These are phyloP conservation scores for Penicillium atrosanguineum DNA, from an alignment of 495 filamentous ascomycete species.

Conservation along the genomic window DNA sequence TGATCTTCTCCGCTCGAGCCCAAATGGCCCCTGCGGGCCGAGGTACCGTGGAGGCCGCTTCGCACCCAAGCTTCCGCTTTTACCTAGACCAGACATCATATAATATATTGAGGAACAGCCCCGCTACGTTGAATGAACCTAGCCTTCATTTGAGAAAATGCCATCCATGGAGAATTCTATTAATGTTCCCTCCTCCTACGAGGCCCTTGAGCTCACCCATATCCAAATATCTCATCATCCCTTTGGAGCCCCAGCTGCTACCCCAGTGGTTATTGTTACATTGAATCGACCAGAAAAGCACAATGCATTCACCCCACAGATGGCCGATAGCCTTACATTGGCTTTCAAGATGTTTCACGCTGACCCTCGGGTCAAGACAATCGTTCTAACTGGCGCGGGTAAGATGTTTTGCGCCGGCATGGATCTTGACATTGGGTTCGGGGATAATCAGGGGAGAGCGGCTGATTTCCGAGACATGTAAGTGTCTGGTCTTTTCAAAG, in stretches of 20 bases:
- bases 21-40: too few species aligned
- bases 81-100: too few species aligned
- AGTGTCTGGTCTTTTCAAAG: neutral
- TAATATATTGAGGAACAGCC: too few species aligned
- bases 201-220: constrained; percentile 39
- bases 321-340: constrained; percentile 49
- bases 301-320: constrained; percentile 57
- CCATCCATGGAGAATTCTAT: constrained; percentile 1
- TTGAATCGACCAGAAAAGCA: constrained; percentile 54
- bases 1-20: too few species aligned
- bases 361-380: constrained; percentile 49
- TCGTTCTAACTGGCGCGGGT: constrained; percentile 55
- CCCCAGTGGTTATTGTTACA: constrained; percentile 50
- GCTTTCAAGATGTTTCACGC: constrained; percentile 51
- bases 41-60: too few species aligned
- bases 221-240: constrained; percentile 53
- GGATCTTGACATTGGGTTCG: constrained; percentile 52
- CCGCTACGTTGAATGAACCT: too few species aligned
- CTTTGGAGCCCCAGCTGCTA: constrained; percentile 36
- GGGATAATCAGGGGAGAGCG: constrained; percentile 24
- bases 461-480: constrained; percentile 24
- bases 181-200: constrained; percentile 25
- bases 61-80: too few species aligned
- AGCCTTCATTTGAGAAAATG: neutral
- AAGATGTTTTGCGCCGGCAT: constrained; percentile 59